Conservation (phyloP, 345 rosid genomes). For the Trapa incisa region DNA sequence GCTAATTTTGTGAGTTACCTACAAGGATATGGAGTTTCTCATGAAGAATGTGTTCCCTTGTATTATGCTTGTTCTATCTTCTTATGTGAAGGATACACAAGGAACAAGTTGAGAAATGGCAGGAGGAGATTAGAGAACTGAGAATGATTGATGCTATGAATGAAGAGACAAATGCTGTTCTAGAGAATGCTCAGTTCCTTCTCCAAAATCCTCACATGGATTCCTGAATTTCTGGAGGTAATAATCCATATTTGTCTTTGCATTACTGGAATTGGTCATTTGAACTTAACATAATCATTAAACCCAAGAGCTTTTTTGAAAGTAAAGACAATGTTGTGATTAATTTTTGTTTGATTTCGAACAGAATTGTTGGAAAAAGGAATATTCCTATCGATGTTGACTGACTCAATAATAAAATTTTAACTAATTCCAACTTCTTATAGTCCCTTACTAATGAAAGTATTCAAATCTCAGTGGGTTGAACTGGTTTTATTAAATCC, state of each 20-base stretch:
- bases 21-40: background rate
- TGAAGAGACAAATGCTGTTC: conserved; percentile 49
- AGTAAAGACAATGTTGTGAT: background rate
- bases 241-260: background rate
- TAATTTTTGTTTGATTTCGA: background rate
- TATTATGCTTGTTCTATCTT: background rate
- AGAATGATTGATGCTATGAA: conserved; percentile 63
- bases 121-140: conserved; percentile 66
- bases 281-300: background rate
- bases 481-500: background rate
- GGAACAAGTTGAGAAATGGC: conserved; percentile 83
- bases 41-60: background rate
- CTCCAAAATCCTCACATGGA: conserved; percentile 47
- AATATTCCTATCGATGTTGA: background rate
- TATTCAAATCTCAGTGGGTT: background rate
- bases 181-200: conserved; percentile 51
- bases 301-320: background rate
- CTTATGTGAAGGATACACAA: conserved; percentile 44
- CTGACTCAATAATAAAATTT: background rate
- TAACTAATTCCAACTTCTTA: background rate
- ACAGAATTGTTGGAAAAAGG: background rate
- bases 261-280: background rate
- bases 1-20: conserved; percentile 41
- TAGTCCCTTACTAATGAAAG: background rate
- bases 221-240: conserved; percentile 29